phyloP scores from a whole-genome alignment of 2,329 filamentous ascomycete genomes.

The Verticillium dahliae region DNA sequence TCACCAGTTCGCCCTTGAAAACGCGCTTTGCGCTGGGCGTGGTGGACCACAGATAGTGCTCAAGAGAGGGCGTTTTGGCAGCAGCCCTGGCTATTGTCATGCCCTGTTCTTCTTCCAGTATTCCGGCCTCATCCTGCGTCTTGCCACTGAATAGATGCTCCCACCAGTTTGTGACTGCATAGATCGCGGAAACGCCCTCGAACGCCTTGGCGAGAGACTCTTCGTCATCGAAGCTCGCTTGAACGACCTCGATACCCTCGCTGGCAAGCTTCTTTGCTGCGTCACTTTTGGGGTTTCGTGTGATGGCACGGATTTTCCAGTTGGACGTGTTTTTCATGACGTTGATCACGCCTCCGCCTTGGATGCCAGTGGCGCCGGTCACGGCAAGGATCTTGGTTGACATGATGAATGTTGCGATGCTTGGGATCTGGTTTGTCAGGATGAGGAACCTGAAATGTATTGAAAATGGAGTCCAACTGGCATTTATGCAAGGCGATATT shows the following conservation, averaged over 20 bases:
- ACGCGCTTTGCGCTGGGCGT: constrained; percentile 26
- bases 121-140: constrained; percentile 1
- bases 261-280: constrained; percentile 18
- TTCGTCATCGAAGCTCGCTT: constrained; percentile 32
- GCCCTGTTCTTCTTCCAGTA: constrained; percentile 28
- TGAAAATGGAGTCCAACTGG: too few relatives aligned
- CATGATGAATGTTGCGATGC: background rate
- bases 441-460: background rate
- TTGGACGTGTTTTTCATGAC: constrained; percentile 18
- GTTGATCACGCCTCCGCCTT: constrained; percentile 22
- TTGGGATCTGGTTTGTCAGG: background rate
- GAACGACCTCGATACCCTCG: constrained; percentile 20
- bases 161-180: constrained; percentile 3
- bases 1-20: constrained; percentile 21
- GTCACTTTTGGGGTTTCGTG: constrained; percentile 19
- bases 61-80: constrained; percentile 23
- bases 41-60: constrained; percentile 40
- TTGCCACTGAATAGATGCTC: background rate
- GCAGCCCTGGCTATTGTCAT: constrained; percentile 35
- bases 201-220: constrained; percentile 32
- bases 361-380: constrained; percentile 21
- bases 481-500: too few relatives aligned
- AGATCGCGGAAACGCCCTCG: background rate
- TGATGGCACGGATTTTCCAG: constrained; percentile 21
- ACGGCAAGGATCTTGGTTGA: constrained; percentile 19